These are phyloP conservation scores for Fragilaria crotonensis DNA, from an alignment of 108 stramenopile genomes.

Conservation along the genomic window DNA sequence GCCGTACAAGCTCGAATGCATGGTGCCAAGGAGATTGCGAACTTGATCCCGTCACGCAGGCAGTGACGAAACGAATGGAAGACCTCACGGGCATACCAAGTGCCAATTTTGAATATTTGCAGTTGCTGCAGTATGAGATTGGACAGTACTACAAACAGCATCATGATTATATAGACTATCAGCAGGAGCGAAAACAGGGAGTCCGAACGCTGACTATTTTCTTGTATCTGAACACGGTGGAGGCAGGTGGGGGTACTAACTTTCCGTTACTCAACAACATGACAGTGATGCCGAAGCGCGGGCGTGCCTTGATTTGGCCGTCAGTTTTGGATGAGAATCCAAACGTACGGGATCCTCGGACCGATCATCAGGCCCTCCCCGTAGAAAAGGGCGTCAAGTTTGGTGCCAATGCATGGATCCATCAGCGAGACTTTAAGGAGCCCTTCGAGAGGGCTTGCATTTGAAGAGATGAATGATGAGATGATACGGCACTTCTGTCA, in stretches of 20 bases:
- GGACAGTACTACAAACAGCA: constrained; percentile 35
- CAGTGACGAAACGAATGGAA: constrained; percentile 45
- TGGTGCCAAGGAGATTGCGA: constrained; percentile 70
- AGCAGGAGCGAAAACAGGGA: constrained; percentile 23
- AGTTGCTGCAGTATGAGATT: constrained; percentile 36
- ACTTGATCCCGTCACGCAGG: constrained; percentile 14
- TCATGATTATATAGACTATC: constrained; percentile 38
- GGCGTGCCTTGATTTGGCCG: constrained; percentile 77
- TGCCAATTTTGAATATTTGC: constrained; percentile 40
- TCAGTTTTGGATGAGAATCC: constrained; percentile 55
- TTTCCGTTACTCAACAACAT: constrained; percentile 53
- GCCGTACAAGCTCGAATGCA: constrained; percentile 42
- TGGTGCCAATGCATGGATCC: constrained; percentile 86
- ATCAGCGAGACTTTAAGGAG: constrained; percentile 58
- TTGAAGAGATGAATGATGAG: too few relatives aligned
- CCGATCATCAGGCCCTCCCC: constrained; percentile 73
- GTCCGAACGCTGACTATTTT: constrained; percentile 68
- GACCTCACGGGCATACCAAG: constrained; percentile 19
- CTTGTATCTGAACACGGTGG: constrained; percentile 81
- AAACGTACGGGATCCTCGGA: constrained; percentile 47
- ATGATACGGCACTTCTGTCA: too few relatives aligned
- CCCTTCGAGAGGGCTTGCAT: too few relatives aligned
- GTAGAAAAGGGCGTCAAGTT: constrained; percentile 76
- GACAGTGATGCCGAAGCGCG: constrained; percentile 67
- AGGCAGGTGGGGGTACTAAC: constrained; percentile 79